These are phyloP conservation scores for Casuarina glauca DNA, from an alignment of 306 rosid species.

Conservation along the genomic window DNA sequence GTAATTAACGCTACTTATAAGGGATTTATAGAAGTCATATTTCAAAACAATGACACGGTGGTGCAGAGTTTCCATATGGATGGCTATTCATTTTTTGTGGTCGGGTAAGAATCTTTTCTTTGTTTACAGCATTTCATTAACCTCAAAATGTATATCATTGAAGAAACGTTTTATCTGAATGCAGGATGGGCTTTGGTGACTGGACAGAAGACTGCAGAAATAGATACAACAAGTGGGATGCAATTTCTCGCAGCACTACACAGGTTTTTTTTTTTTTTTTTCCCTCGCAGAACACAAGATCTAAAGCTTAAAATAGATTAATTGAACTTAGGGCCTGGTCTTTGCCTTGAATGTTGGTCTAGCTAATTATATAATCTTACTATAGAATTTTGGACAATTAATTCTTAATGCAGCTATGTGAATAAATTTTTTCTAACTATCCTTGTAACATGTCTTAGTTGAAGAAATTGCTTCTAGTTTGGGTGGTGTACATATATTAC, in stretches of 20 bases:
- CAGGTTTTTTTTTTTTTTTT: conserved; percentile 53
- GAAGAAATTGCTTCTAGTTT: neutral
- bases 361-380: too few relatives aligned
- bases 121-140: neutral
- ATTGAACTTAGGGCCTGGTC: neutral
- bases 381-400: neutral
- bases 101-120: conserved; percentile 52
- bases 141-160: neutral
- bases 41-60: conserved; percentile 76
- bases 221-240: conserved; percentile 83
- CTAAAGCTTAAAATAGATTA: neutral
- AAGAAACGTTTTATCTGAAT: conserved; percentile 27
- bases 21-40: conserved; percentile 79
- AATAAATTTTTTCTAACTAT: neutral
- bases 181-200: conserved; percentile 71
- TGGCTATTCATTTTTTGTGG: conserved; percentile 83
- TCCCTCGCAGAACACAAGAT: neutral
- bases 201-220: conserved; percentile 72
- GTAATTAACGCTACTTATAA: conserved; percentile 76
- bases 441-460: too few relatives aligned
- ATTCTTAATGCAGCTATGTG: neutral
- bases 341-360: too few relatives aligned
- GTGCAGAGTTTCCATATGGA: conserved; percentile 72
- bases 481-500: neutral
- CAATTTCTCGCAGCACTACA: conserved; percentile 66